Evolutionary conservation across 1,284 basidiomycete species (phyloP).

Genomic region (Sanguinoderma infundibulare): DNA sequence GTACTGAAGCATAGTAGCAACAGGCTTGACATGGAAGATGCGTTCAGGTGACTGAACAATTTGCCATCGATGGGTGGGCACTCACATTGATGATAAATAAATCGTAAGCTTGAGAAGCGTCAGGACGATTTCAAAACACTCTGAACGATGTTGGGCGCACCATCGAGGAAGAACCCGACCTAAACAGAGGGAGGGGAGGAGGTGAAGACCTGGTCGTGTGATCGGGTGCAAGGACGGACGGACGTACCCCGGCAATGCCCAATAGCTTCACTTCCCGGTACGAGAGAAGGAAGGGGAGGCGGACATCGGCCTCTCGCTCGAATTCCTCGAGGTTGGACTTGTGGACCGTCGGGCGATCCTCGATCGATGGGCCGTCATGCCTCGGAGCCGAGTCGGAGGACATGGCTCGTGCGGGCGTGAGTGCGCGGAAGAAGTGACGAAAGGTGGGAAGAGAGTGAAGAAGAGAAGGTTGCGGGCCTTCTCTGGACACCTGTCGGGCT

Average conservation of each 20-base stretch:
- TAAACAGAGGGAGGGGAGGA: slow-evolving; percentile 26
- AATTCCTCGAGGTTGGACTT: slow-evolving; percentile 47
- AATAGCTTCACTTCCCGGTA: slow-evolving; percentile 58
- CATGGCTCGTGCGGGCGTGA: slow-evolving; percentile 7
- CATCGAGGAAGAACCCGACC: slow-evolving; percentile 76
- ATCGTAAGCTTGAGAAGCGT: slow-evolving; percentile 59
- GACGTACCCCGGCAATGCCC: slow-evolving; percentile 61
- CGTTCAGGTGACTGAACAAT: background rate
- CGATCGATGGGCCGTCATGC: slow-evolving; percentile 3
- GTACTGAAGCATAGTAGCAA: slow-evolving; percentile 78
- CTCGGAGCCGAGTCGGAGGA: slow-evolving; percentile 4
- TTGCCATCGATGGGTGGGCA: background rate
- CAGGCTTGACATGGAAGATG: slow-evolving; percentile 48
- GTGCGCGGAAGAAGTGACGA: background rate
- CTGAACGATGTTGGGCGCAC: slow-evolving; percentile 38
- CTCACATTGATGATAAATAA: slow-evolving; percentile 77
- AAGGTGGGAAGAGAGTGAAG: background rate
- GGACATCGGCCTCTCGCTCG: slow-evolving; percentile 46
- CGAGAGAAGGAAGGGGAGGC: slow-evolving; percentile 51
- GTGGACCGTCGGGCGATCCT: slow-evolving; percentile 11
- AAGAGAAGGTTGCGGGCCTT: background rate
- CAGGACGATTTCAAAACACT: background rate
- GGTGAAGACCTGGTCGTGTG: slow-evolving; percentile 16
- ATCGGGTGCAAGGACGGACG: background rate
- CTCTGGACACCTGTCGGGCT: background rate